Evolutionary conservation across 2,329 filamentous ascomycete genomes (phyloP).

Genomic region (Ascochyta koolunga): DNA sequence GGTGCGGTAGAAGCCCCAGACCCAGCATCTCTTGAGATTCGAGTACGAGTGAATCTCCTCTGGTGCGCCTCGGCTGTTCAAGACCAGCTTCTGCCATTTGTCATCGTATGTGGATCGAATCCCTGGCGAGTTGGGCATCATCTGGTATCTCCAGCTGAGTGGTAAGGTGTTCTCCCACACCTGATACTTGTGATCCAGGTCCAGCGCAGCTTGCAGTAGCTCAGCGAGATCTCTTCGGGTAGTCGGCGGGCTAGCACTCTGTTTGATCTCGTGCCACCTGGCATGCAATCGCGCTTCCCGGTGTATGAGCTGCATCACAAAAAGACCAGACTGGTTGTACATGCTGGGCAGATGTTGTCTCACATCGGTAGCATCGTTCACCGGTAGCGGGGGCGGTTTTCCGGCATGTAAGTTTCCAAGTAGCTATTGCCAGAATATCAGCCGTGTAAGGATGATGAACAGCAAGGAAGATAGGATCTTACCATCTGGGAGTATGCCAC

Average conservation of each 20-base stretch:
- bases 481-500: conserved; percentile 36
- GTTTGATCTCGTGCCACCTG: conserved; percentile 36
- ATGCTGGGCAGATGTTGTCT: conserved; percentile 22
- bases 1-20: conserved; percentile 41
- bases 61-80: conserved; percentile 32
- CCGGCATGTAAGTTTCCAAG: conserved; percentile 35
- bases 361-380: conserved; percentile 22
- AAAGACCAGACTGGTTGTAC: conserved; percentile 28
- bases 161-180: conserved; percentile 33
- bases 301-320: conserved; percentile 35
- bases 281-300: conserved; percentile 32
- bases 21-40: conserved; percentile 31
- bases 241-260: conserved; percentile 19
- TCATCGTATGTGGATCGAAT: conserved; percentile 23
- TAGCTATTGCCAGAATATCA: conserved; percentile 32
- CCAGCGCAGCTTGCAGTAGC: conserved; percentile 29
- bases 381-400: conserved; percentile 30
- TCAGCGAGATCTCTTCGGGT: conserved; percentile 28
- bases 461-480: conserved; percentile 1
- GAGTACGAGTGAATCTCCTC: conserved; percentile 35
- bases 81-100: conserved; percentile 33
- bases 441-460: conserved; percentile 2
- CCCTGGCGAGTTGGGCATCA: conserved; percentile 31
- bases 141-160: conserved; percentile 25
- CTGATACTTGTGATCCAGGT: conserved; percentile 35